phyloP scores from a whole-genome alignment of 2,329 filamentous ascomycete species.

The Diaporthe aspalathi region DNA sequence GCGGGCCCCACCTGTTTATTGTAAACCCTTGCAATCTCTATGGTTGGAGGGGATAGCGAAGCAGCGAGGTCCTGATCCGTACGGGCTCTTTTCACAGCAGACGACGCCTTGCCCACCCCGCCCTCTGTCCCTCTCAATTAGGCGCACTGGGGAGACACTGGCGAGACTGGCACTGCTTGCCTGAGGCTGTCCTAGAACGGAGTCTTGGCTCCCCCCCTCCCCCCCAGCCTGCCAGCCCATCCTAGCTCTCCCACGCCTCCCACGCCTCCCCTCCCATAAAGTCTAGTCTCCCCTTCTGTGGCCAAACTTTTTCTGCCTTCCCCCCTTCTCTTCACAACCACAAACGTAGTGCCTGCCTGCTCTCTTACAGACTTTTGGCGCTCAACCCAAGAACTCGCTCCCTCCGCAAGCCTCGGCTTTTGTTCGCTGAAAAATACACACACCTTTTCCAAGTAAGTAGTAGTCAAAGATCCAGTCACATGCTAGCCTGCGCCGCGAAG shows the following conservation, averaged over 20 bases:
- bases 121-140: conserved; percentile 19
- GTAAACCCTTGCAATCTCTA: conserved; percentile 28
- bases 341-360: conserved; percentile 13
- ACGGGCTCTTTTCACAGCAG: conserved; percentile 1
- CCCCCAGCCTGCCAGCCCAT: conserved; percentile 22
- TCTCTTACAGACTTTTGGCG: conserved; percentile 16
- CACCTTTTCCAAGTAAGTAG: conserved; percentile 34
- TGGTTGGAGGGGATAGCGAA: conserved; percentile 2
- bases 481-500: conserved; percentile 17
- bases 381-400: background rate
- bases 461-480: conserved; percentile 17
- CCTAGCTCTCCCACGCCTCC: conserved; percentile 20
- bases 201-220: conserved; percentile 28
- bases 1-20: conserved; percentile 26
- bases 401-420: conserved; percentile 1
- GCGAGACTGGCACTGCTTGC: conserved; percentile 24
- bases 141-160: conserved; percentile 23
- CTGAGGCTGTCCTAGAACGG: conserved; percentile 32
- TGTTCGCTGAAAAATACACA: conserved; percentile 1
- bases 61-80: background rate
- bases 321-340: conserved; percentile 24
- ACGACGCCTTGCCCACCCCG: conserved; percentile 27
- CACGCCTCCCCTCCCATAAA: conserved; percentile 32
- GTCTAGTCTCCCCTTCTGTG: conserved; percentile 26
- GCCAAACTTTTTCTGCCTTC: conserved; percentile 20